These are phyloP conservation scores for Entomortierella chlamydospora DNA, from an alignment of 192 early-diverging fungal genomes.

Conservation along the genomic window DNA sequence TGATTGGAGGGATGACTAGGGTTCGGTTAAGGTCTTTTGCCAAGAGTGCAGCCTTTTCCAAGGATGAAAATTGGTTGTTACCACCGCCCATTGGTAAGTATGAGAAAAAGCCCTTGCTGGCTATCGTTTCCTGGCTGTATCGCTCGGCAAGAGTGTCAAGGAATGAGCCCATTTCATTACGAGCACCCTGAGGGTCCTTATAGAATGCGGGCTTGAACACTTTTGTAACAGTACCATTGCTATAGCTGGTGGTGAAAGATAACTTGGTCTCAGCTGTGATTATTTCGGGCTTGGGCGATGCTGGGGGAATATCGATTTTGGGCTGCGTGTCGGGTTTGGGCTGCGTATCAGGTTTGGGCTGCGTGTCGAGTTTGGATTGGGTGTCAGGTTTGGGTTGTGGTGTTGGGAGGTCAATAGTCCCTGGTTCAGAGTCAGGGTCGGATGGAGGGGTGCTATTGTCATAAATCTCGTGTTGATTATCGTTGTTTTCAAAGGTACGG, in stretches of 20 bases:
- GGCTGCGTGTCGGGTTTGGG: too few species aligned
- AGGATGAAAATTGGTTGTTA: slow-evolving; percentile 49
- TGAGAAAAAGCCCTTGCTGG: slow-evolving; percentile 21
- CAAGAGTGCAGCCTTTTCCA: slow-evolving; percentile 39
- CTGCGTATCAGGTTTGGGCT: too few species aligned
- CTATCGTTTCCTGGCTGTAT: neutral
- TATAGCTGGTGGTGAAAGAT: slow-evolving; percentile 12
- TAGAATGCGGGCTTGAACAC: slow-evolving; percentile 49
- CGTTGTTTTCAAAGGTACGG: too few species aligned
- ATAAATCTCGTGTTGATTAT: too few species aligned
- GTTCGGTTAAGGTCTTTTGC: slow-evolving; percentile 52
- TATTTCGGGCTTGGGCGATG: neutral
- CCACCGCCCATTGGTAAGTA: slow-evolving; percentile 52
- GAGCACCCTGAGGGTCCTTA: slow-evolving; percentile 13
- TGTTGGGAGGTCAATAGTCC: too few species aligned
- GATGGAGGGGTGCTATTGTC: neutral
- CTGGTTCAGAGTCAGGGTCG: too few species aligned
- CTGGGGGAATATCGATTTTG: too few species aligned
- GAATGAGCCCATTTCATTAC: slow-evolving; percentile 41
- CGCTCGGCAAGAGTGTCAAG: slow-evolving; percentile 28
- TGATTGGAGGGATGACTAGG: slow-evolving; percentile 43
- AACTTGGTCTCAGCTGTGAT: neutral
- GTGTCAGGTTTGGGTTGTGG: too few species aligned
- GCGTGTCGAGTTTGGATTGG: too few species aligned
- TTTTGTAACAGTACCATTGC: slow-evolving; percentile 25